These are phyloP conservation scores for Tricholomella constricta DNA, from an alignment of 768 basidiomycete species.

Conservation along the genomic window DNA sequence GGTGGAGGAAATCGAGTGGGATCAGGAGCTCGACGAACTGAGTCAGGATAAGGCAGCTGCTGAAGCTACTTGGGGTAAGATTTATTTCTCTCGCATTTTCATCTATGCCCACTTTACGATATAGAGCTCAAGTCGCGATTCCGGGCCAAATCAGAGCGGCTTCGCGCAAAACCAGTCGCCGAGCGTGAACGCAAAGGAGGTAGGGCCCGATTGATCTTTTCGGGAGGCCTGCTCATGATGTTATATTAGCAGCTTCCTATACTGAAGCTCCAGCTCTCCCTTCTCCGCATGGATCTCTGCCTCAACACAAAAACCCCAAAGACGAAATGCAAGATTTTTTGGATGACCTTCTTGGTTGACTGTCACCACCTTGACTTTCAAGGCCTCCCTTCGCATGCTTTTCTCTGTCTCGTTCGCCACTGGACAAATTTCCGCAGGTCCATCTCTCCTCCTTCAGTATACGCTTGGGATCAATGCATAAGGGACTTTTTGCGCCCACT, in stretches of 20 bases:
- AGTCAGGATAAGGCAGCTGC: slow-evolving; percentile 70
- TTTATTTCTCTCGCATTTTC: neutral
- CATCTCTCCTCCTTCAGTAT: neutral
- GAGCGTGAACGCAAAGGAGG: slow-evolving; percentile 42
- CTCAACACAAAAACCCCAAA: slow-evolving; percentile 44
- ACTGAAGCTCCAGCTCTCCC: slow-evolving; percentile 26
- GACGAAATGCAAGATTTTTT: slow-evolving; percentile 71
- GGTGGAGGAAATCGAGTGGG: slow-evolving; percentile 67
- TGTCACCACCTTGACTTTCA: no score
- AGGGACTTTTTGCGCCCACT: slow-evolving; percentile 24
- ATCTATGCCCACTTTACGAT: neutral
- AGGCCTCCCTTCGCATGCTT: no score
- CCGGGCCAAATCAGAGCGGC: slow-evolving; percentile 52
- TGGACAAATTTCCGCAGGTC: slow-evolving; percentile 21
- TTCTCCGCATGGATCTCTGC: slow-evolving; percentile 23
- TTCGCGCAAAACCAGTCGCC: slow-evolving; percentile 37
- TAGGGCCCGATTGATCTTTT: slow-evolving; percentile 9
- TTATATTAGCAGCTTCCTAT: slow-evolving; percentile 5
- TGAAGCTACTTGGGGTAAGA: slow-evolving; percentile 72
- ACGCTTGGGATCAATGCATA: slow-evolving; percentile 28
- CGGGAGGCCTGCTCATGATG: neutral
- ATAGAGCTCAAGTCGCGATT: slow-evolving; percentile 64
- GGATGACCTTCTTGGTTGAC: slow-evolving; percentile 56
- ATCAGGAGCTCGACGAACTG: slow-evolving; percentile 63
- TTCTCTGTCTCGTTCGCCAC: neutral